A percentile compares a stretch with the other conserved stretches of the same genome.
Evolutionary conservation across 23 red algal species (phyloP).

Genomic region (Gracilaria gracilis): DNA sequence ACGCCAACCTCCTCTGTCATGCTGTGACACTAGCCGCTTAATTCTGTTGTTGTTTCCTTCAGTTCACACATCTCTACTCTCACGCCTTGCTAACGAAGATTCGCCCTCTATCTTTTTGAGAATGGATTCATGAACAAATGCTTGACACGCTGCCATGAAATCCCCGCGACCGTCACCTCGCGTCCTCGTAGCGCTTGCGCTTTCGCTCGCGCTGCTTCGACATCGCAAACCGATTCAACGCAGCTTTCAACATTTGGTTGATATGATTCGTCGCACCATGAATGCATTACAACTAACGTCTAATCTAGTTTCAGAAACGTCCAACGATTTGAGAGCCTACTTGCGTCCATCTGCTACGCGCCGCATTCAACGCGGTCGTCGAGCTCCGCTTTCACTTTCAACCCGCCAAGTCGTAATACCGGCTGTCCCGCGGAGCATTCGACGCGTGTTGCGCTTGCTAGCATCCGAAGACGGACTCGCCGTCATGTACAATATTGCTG

Average conservation of each 20-base stretch:
- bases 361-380: neutral
- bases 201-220: conserved; percentile 6
- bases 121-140: neutral
- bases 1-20: too few relatives aligned
- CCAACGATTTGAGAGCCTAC: conserved; percentile 31
- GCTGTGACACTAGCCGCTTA: too few relatives aligned
- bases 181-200: conserved; percentile 1
- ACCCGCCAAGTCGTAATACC: conserved; percentile 5
- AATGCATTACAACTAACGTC: neutral
- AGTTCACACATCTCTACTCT: neutral
- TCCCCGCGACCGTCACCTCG: neutral
- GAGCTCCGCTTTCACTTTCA: neutral
- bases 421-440: conserved; percentile 21
- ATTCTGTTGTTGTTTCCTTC: too few relatives aligned
- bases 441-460: conserved; percentile 33
- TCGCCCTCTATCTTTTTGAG: neutral
- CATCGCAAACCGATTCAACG: conserved; percentile 16
- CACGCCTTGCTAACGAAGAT: neutral
- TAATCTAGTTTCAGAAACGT: conserved; percentile 8
- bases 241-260: neutral
- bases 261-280: neutral
- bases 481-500: conserved; percentile 30
- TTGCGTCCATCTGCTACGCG: neutral
- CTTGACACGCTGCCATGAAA: neutral
- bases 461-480: conserved; percentile 39